Base-by-base conservation (phyloP, 179 eudicot genomes). In the Beta corolliflora region DNA sequence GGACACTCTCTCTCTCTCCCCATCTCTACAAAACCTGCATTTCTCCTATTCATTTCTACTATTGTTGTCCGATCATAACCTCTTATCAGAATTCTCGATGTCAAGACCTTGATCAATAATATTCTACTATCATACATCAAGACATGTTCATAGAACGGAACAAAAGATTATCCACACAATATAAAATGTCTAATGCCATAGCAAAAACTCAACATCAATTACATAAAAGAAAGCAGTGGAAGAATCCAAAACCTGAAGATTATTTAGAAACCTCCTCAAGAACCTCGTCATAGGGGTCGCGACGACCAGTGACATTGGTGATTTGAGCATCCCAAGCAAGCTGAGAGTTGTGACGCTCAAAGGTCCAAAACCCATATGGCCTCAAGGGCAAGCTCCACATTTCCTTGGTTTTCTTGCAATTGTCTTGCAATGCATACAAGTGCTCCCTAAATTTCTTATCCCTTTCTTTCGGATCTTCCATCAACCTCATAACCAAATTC, bases 321-420 rank as follows among this genome's bases (percentile, higher is more conserved):
- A 95, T 95, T 90, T 95, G 99, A 68, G 96, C 90, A 81, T 95
- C 99, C 98, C 96, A 92, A 65, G 89, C 90, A 46, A 94, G 91
- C 91, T 94, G 99, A 63, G 99, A 89, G 83, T 95, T 95, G 83
- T 92, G 96, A 75, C 98, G 91, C 65, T 95, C 99, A 66, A 93
- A 91, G 0, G 93, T 95, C 99, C 99, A 95, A 85, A 95, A 95
- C 9, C 99, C 99, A 76, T 94, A 95, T 5, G 99, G 98, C 80
- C 97, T 92, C 44, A 95, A 81, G 4, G 99, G 99, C 75, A 86
- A 75, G 80, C 83, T 80, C 96, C 97, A 92, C 97, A 91, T 94
- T 76, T 92, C 99, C 91, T 91, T 94, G 44, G 93, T 92, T 84
- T 91, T 94, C 77, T 87, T 83, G 90, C 98, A 91, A 52, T 80